These are phyloP conservation scores for Fusarium siculi DNA, from an alignment of 2,329 filamentous ascomycete species.

Conservation along the genomic window DNA sequence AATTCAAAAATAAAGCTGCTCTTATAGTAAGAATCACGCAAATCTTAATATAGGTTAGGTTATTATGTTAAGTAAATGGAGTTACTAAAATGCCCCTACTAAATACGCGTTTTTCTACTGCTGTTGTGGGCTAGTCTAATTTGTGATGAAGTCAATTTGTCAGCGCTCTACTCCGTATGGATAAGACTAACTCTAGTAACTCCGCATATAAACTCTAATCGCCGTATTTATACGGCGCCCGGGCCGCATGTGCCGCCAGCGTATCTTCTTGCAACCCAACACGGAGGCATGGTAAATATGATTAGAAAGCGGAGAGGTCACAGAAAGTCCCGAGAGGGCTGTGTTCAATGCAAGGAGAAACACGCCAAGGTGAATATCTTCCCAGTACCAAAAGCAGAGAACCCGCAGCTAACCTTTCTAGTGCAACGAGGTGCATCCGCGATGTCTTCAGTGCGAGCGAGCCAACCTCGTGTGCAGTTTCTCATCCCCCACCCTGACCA, in stretches of 20 bases:
- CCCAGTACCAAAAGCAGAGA: too few relatives aligned
- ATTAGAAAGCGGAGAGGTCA: neutral
- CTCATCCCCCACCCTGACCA: neutral
- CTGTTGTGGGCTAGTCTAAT: too few relatives aligned
- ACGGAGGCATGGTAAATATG: neutral
- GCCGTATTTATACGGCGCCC: neutral
- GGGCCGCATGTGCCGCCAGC: neutral
- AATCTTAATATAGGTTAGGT: too few relatives aligned
- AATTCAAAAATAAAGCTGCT: too few relatives aligned
- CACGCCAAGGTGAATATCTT: neutral
- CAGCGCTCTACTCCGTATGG: neutral
- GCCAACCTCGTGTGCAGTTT: neutral
- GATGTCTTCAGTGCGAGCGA: neutral
- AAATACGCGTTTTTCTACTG: too few relatives aligned
- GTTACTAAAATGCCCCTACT: too few relatives aligned
- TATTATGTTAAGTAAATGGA: too few relatives aligned
- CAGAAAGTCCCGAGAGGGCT: neutral
- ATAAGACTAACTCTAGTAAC: neutral
- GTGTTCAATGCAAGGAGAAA: neutral
- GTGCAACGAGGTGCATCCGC: neutral
- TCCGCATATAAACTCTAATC: neutral
- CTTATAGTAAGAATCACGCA: too few relatives aligned
- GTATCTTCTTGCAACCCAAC: rapidly evolving
- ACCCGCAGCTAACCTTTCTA: neutral
- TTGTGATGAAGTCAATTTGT: neutral